These are phyloP conservation scores for Keithomyces neogunnii DNA, from an alignment of 2,329 filamentous ascomycete species.

Conservation along the genomic window DNA sequence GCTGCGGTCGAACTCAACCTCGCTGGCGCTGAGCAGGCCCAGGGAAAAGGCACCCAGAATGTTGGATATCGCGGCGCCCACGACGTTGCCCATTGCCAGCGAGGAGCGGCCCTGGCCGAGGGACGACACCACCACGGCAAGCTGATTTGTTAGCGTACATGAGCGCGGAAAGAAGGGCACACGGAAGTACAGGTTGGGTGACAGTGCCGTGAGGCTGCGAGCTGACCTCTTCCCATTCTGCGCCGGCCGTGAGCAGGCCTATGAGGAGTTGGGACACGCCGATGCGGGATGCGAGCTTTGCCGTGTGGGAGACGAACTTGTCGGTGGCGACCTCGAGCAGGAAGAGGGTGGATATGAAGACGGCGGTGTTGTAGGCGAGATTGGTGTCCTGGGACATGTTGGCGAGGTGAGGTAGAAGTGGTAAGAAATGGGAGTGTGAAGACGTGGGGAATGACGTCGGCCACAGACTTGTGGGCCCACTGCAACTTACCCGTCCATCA, in stretches of 20 bases:
- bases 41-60: conserved; percentile 47
- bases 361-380: conserved; percentile 28
- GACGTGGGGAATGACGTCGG: background rate
- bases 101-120: conserved; percentile 35
- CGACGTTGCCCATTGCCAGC: conserved; percentile 43
- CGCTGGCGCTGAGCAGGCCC: conserved; percentile 33
- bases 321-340: conserved; percentile 43
- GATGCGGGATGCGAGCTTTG: conserved; percentile 33
- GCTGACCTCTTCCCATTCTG: conserved; percentile 46
- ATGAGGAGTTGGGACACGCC: conserved; percentile 38
- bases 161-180: background rate
- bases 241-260: conserved; percentile 42
- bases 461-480: too few relatives aligned
- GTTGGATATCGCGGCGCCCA: conserved; percentile 47
- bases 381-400: background rate
- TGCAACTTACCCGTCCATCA: too few relatives aligned
- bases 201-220: background rate
- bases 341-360: conserved; percentile 36
- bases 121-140: conserved; percentile 39
- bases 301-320: conserved; percentile 43
- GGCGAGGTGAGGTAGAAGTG: background rate
- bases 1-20: conserved; percentile 34
- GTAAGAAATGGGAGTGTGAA: background rate
- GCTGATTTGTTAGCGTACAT: conserved; percentile 13
- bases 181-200: background rate